Evolutionary conservation across 495 filamentous ascomycete genomes (phyloP), one percentile per base, ranked within the genome.

Genomic region (Penicillium alfredii): DNA sequence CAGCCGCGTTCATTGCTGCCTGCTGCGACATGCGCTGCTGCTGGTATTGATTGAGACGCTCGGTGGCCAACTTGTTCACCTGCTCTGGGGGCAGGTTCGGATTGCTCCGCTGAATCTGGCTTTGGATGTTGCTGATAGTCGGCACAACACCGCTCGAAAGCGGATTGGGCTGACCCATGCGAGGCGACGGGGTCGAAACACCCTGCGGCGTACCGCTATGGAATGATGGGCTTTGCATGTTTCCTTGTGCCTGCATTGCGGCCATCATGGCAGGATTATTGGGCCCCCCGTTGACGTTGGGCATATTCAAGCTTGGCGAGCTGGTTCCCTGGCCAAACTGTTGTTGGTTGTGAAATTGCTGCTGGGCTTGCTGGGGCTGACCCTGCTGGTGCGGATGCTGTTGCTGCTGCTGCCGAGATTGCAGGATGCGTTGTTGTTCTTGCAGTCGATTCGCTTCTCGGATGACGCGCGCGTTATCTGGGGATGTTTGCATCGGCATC

Each of bases 1-100:
- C 76, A 12, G 79, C 79, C 8, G 80, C 75, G 59, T 73, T 78
- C 72, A 86, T 81, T 2, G 83, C 81, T 4, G 69, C 66, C 44
- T 77, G 53, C 22, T 57, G 74, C 3, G 66, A 64, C 44, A 76
- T 66, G 39, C 64, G 68, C 40, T 71, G 67, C 35, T 77, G 73
- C 60, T 63, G 72, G 30, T 70, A 60, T 42, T 66, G 57, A 50
- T 71, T 64, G 9, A 84, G 49, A 38, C 74, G 66, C n/a, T 82
- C 74, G 6, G 71, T 77, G 4, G 80, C 75, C 32, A 83, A 44
- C 31, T 76, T 73, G 35, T 63, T 72, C 16, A 82, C 68, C 42
- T 78, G 71, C 22, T 84, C 79, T 0, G 68, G 61, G 5, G 73
- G 62, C 25, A 77, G 61, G 35, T 68, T 69, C 0, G 81, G 80